phyloP scores from a whole-genome alignment of 2,329 filamentous ascomycete species.

The Colletotrichum gigasporum region DNA sequence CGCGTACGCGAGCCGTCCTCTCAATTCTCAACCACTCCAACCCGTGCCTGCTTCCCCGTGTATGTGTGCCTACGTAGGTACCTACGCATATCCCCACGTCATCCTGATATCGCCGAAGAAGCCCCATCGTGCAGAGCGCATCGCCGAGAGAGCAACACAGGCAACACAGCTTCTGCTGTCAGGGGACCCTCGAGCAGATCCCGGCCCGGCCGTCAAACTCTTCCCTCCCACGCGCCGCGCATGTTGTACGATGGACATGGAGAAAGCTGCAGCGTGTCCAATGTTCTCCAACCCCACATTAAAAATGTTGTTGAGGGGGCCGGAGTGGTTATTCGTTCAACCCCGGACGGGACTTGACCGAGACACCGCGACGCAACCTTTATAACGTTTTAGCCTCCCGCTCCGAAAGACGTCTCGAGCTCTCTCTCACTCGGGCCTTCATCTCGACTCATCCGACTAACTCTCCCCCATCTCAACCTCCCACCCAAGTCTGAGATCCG shows the following conservation, averaged over 20 bases:
- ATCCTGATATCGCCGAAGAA: slow-evolving; percentile 28
- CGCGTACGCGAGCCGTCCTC: neutral
- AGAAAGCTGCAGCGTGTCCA: neutral
- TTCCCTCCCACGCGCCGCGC: slow-evolving; percentile 7
- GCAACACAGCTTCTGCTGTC: neutral
- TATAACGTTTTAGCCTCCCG: slow-evolving; percentile 14
- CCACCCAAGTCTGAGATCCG: slow-evolving; percentile 10
- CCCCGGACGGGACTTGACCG: slow-evolving; percentile 27
- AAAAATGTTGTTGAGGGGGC: slow-evolving; percentile 11
- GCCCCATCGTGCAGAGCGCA: slow-evolving; percentile 17
- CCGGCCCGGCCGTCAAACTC: slow-evolving; percentile 10
- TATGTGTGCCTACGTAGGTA: neutral
- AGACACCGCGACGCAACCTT: slow-evolving; percentile 1
- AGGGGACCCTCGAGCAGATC: neutral
- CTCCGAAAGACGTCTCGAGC: neutral
- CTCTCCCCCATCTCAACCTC: neutral
- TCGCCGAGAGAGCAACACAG: neutral
- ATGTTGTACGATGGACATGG: neutral
- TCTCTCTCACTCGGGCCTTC: too few species aligned
- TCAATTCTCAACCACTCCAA: neutral
- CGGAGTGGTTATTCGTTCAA: slow-evolving; percentile 14
- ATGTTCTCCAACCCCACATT: slow-evolving; percentile 28
- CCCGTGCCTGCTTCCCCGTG: slow-evolving; percentile 12
- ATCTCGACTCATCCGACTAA: neutral
- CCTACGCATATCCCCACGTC: slow-evolving; percentile 17